A percentile compares a stretch with the other conserved stretches of the same genome.
Evolutionary conservation across 108 stramenopile species (phyloP).

Genomic region (Skeletonema grethae): DNA sequence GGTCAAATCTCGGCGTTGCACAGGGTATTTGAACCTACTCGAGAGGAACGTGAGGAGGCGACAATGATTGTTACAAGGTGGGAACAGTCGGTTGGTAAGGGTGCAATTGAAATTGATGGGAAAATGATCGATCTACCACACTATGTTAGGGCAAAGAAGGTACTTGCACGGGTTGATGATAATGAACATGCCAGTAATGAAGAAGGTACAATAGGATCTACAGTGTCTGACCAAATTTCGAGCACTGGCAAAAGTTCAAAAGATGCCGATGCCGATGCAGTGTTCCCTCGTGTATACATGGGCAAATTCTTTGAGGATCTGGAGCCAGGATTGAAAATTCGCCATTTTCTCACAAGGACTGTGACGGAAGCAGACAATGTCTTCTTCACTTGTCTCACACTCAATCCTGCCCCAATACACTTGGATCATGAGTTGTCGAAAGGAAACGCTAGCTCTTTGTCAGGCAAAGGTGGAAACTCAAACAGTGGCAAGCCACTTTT

Average conservation of each 20-base stretch:
- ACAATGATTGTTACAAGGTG: slow-evolving; percentile 32
- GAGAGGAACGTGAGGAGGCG: slow-evolving; percentile 26
- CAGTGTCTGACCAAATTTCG: neutral
- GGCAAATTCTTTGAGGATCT: slow-evolving; percentile 52
- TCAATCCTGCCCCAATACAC: slow-evolving; percentile 51
- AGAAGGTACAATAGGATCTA: neutral
- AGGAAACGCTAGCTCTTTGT: slow-evolving; percentile 26
- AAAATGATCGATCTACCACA: slow-evolving; percentile 54
- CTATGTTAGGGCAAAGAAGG: slow-evolving; percentile 51
- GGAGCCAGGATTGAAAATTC: slow-evolving; percentile 31
- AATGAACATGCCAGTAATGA: neutral
- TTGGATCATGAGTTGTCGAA: slow-evolving; percentile 48
- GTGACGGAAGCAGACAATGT: slow-evolving; percentile 54
- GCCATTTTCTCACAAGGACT: slow-evolving; percentile 43
- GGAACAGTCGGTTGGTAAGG: slow-evolving; percentile 26
- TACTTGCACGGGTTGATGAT: slow-evolving; percentile 17
- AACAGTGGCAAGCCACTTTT: slow-evolving; percentile 43
- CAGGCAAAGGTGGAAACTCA: neutral
- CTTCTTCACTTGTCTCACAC: slow-evolving; percentile 51
- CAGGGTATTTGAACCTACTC: slow-evolving; percentile 29
- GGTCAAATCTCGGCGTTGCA: slow-evolving; percentile 30
- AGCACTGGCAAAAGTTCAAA: neutral
- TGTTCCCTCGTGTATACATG: slow-evolving; percentile 39
- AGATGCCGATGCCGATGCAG: neutral
- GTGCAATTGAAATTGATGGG: slow-evolving; percentile 31